Evolutionary conservation across 495 filamentous ascomycete genomes (phyloP).

Genomic region (Achaetomiella virescens): DNA sequence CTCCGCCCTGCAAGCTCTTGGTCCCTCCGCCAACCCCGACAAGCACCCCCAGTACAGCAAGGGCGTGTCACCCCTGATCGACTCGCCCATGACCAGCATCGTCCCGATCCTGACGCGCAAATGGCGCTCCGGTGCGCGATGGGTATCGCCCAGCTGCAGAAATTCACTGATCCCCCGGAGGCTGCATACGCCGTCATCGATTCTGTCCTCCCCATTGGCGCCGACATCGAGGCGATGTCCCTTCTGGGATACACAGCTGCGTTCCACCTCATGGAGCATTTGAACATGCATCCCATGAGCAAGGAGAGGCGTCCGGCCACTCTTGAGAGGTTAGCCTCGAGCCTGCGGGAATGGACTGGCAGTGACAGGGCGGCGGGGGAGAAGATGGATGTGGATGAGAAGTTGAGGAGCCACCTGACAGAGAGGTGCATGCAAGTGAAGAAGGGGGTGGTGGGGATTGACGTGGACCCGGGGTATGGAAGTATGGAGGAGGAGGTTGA

Average conservation of each 20-base stretch:
- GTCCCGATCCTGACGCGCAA: slow-evolving; percentile 54
- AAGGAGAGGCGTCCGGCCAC: slow-evolving; percentile 38
- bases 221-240: slow-evolving; percentile 47
- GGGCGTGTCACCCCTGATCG: slow-evolving; percentile 23
- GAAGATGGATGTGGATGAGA: slow-evolving; percentile 31
- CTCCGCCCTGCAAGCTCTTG: slow-evolving; percentile 48
- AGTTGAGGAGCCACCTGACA: slow-evolving; percentile 43
- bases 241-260: slow-evolving; percentile 73
- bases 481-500: slow-evolving; percentile 40
- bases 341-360: slow-evolving; percentile 51
- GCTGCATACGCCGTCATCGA: slow-evolving; percentile 42
- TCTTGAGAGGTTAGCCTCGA: slow-evolving; percentile 49
- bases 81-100: slow-evolving; percentile 28
- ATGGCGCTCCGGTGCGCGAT: slow-evolving; percentile 76
- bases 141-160: slow-evolving; percentile 64
- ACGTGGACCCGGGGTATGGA: slow-evolving; percentile 48
- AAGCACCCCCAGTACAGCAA: slow-evolving; percentile 23
- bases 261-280: slow-evolving; percentile 61
- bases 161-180: slow-evolving; percentile 35
- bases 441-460: slow-evolving; percentile 47
- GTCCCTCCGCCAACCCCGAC: slow-evolving; percentile 42
- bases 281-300: slow-evolving; percentile 49
- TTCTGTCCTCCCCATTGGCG: slow-evolving; percentile 32
- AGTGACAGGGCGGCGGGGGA: slow-evolving; percentile 26
- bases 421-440: slow-evolving; percentile 44